These are phyloP conservation scores for Colletotrichum cuscutae DNA, from an alignment of 2,329 filamentous ascomycete species.

Conservation along the genomic window DNA sequence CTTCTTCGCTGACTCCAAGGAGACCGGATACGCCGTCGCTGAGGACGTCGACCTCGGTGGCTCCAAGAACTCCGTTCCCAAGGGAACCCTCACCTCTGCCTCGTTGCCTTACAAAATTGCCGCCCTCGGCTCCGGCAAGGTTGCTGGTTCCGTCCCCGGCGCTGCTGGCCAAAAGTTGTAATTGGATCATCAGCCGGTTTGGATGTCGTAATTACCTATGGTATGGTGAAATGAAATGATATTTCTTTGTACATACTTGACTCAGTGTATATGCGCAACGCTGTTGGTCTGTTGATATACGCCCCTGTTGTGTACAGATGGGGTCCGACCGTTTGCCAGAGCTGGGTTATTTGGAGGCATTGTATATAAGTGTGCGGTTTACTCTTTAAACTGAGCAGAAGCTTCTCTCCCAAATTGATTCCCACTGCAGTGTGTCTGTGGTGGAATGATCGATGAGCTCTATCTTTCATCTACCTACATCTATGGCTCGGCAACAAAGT, in stretches of 20 bases:
- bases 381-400: neutral
- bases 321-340: slow-evolving; percentile 14
- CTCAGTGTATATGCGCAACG: slow-evolving; percentile 11
- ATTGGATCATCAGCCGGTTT: neutral
- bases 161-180: slow-evolving; percentile 47
- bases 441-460: neutral
- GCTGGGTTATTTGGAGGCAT: slow-evolving; percentile 15
- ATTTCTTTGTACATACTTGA: slow-evolving; percentile 31
- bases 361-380: slow-evolving; percentile 22
- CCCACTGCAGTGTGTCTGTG: no score
- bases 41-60: slow-evolving; percentile 53
- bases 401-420: neutral
- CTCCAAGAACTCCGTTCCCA: slow-evolving; percentile 56
- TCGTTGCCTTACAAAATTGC: slow-evolving; percentile 60
- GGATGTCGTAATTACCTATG: neutral
- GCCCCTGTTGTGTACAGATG: slow-evolving; percentile 4
- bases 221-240: neutral
- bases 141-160: slow-evolving; percentile 51
- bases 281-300: slow-evolving; percentile 1
- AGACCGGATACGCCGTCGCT: slow-evolving; percentile 50
- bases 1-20: slow-evolving; percentile 48
- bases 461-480: neutral
- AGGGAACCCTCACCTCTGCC: slow-evolving; percentile 57
- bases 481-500: neutral
- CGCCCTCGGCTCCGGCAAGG: slow-evolving; percentile 52